Evolutionary conservation across 352 stramenopile genomes (phyloP).

Genomic region (Globisporangium solare): DNA sequence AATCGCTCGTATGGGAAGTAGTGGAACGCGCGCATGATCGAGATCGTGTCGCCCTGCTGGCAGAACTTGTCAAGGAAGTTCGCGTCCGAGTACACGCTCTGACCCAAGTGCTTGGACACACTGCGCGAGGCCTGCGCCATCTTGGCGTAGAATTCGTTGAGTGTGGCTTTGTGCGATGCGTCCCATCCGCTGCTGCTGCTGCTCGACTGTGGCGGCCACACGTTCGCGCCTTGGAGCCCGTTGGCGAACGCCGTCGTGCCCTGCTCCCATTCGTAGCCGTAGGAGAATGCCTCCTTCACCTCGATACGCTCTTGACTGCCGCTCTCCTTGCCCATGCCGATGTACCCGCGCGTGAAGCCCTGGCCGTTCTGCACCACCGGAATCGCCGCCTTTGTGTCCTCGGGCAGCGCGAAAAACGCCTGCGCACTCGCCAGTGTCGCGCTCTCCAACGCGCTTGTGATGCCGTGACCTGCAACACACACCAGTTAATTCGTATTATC

Average conservation of each 20-base stretch:
- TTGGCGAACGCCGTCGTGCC: constrained; percentile 32
- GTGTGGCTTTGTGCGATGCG: constrained; percentile 24
- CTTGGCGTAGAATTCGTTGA: constrained; percentile 55
- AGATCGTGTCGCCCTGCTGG: constrained; percentile 68
- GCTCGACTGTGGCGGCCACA: constrained; percentile 39
- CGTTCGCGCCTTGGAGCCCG: constrained; percentile 61
- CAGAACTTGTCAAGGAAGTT: constrained; percentile 60
- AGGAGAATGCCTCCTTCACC: constrained; percentile 82
- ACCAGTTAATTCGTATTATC: background rate
- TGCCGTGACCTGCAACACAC: constrained; percentile 36
- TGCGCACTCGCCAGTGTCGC: constrained; percentile 49
- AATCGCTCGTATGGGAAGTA: constrained; percentile 78
- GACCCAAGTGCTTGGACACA: constrained; percentile 44
- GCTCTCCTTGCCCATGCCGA: constrained; percentile 75
- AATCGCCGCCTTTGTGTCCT: constrained; percentile 45
- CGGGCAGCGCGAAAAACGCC: constrained; percentile 54
- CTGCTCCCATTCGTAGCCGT: constrained; percentile 67
- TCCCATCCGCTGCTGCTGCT: constrained; percentile 23
- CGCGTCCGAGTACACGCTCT: constrained; percentile 43
- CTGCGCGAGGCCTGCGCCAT: constrained; percentile 48
- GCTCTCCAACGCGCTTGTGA: constrained; percentile 39
- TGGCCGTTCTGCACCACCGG: constrained; percentile 56
- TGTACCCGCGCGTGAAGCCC: constrained; percentile 77
- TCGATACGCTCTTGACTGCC: constrained; percentile 72
- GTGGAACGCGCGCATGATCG: constrained; percentile 82